Conservation (phyloP, 2,329 filamentous ascomycete genomes). For the Knoxdaviesia capensis region DNA sequence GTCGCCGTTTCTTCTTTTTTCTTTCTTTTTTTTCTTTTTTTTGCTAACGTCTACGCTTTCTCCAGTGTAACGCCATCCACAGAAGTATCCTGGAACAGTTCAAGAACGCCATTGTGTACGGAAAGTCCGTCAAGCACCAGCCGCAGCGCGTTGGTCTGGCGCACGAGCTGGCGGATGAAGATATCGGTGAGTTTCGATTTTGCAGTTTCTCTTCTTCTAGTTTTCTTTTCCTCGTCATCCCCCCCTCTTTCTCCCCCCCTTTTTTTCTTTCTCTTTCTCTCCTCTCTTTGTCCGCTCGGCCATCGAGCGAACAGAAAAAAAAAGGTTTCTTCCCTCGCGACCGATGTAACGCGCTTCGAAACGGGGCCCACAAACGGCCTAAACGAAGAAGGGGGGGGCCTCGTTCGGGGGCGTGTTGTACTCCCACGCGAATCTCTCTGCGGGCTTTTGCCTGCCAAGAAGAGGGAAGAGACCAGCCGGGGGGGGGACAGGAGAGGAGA, state of each 20-base stretch:
- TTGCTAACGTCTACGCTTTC: background rate
- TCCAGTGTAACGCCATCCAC: constrained; percentile 88
- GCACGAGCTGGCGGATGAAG: constrained; percentile 88
- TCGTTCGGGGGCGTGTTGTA: too few relatives aligned
- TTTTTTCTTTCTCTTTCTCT: background rate
- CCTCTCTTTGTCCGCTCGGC: background rate
- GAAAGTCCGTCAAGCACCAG: constrained; percentile 96
- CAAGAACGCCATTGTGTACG: constrained; percentile 88
- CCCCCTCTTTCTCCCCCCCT: background rate
- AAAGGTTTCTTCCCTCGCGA: too few relatives aligned
- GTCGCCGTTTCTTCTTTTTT: background rate
- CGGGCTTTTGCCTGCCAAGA: too few relatives aligned
- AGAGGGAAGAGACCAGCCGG: too few relatives aligned
- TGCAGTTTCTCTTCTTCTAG: background rate
- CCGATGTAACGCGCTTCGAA: too few relatives aligned
- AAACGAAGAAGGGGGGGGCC: too few relatives aligned
- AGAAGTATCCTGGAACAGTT: constrained; percentile 92
- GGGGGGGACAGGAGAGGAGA: too few relatives aligned
- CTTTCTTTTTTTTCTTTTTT: background rate
- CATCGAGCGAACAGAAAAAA: too few relatives aligned
- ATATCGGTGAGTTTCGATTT: constrained; percentile 46
- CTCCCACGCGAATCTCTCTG: too few relatives aligned
- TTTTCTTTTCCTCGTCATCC: background rate
- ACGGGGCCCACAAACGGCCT: too few relatives aligned
- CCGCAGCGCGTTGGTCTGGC: constrained; percentile 82